Evolutionary conservation across 768 basidiomycete species (phyloP).

Genomic region (Boletus eberwhitei): DNA sequence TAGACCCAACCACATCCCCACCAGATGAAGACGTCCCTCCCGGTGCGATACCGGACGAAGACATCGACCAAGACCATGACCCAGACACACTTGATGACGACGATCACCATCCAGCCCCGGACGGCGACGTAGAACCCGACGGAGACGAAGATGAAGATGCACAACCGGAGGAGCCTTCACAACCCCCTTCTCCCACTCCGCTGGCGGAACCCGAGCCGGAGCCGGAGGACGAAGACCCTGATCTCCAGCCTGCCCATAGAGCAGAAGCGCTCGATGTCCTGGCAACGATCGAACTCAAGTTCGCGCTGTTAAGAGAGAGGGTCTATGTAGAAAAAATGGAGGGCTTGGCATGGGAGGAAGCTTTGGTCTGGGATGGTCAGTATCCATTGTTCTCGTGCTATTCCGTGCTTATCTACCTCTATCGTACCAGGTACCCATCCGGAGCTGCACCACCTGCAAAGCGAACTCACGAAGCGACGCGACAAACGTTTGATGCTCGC

Average conservation of each 20-base stretch:
- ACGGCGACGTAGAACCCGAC: conserved; percentile 23
- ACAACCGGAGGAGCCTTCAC: conserved; percentile 23
- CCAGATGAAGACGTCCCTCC: conserved; percentile 13
- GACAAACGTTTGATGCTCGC: conserved; percentile 83
- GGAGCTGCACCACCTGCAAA: conserved; percentile 77
- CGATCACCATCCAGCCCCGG: conserved; percentile 16
- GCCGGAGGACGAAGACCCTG: conserved; percentile 50
- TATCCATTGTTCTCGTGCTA: conserved; percentile 1
- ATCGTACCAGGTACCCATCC: conserved; percentile 71
- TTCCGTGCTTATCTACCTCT: background rate
- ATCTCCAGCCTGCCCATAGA: conserved; percentile 77
- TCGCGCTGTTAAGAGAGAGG: conserved; percentile 79
- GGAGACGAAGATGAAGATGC: conserved; percentile 36
- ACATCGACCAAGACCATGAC: conserved; percentile 23
- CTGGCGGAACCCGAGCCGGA: conserved; percentile 26
- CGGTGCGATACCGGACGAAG: conserved; percentile 26
- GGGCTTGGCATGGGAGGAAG: conserved; percentile 82
- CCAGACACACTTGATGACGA: conserved; percentile 23
- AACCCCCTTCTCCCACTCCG: conserved; percentile 25
- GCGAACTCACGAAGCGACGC: conserved; percentile 71
- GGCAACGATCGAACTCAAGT: conserved; percentile 89
- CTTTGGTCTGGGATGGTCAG: conserved; percentile 73
- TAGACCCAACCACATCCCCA: conserved; percentile 20
- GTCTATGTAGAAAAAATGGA: conserved; percentile 96
- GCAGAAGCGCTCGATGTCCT: conserved; percentile 87